Evolutionary conservation across 2,329 filamentous ascomycete species (phyloP), one percentile per base, ranked within the genome.

Genomic region (Verticillium nonalfalfae): DNA sequence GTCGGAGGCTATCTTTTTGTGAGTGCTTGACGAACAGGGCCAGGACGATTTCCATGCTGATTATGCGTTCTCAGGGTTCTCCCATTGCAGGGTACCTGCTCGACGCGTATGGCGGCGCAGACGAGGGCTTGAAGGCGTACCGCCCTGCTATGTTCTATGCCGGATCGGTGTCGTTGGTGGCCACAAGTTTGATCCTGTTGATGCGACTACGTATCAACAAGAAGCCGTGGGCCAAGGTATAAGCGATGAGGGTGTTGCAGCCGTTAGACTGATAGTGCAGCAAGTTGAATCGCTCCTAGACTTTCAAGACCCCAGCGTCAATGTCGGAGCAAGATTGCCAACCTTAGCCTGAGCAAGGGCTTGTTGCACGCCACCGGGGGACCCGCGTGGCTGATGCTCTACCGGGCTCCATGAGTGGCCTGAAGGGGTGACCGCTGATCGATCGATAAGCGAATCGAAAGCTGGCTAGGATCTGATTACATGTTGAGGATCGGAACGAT

Each of bases 71-170:
- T 7, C 18, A 80, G 78, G 82, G 83, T 1, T 77, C 80, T 0
- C 85, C 85, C 0, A 86, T 88, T 64, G 85, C 85, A 2, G 84
- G 85, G 10, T 86, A 84, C 62, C 73, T 88, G 1, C 74, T 88
- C 0, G 78, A 80, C 60, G 81, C 82, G 0, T 82, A 81, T 38
- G 83, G 84, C 5, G 82, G 82, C 11, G 74, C 79, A 15, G 72
- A 79, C 0, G 72, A 71, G 2, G 81, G 81, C 0, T 70, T 85
- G 1, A 71, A 79, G 26, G 81, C 84, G 0, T 88, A 84, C 65
- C 76, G 83, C 18, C 83, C 84, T 0, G 85, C 85, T 1, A 88
- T 88, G 70, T 86, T 83, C 68, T 87, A 86, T 66, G 84, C 85
- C 4, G 85, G 84, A 1, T 79, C 78, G 1, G 73, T 85, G 68